These are phyloP conservation scores for Mucor racemosus DNA, from an alignment of 371 early-diverging fungal genomes.

Conservation along the genomic window DNA sequence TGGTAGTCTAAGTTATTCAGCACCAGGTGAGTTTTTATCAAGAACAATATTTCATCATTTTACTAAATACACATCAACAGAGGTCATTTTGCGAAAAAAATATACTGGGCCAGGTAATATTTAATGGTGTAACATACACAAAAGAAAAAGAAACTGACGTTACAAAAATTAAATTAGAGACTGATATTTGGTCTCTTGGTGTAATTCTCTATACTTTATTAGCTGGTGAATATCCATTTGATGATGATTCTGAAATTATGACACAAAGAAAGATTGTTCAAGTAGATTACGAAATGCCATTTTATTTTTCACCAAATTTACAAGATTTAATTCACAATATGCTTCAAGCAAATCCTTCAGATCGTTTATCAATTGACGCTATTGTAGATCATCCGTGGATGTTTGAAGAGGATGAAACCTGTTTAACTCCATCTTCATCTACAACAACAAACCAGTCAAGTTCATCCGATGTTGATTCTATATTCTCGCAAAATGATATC, in stretches of 20 bases:
- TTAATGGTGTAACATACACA: background rate
- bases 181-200: constrained; percentile 89
- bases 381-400: constrained; percentile 77
- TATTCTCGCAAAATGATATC: constrained; percentile 26
- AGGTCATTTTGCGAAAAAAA: constrained; percentile 75
- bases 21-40: constrained; percentile 58
- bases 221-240: constrained; percentile 86
- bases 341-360: constrained; percentile 66
- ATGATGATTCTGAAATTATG: constrained; percentile 76
- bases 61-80: constrained; percentile 27
- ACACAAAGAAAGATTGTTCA: constrained; percentile 75
- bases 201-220: constrained; percentile 83
- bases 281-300: constrained; percentile 76
- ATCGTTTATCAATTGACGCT: constrained; percentile 67
- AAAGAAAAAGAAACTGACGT: background rate
- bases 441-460: constrained; percentile 28
- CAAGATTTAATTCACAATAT: constrained; percentile 59
- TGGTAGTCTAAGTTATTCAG: constrained; percentile 84
- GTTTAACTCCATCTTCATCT: constrained; percentile 32
- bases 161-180: constrained; percentile 50
- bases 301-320: constrained; percentile 61
- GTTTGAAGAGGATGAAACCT: constrained; percentile 29
- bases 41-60: too few relatives aligned
- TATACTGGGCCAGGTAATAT: constrained; percentile 75
- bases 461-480: constrained; percentile 33